Evolutionary conservation across 176 grass and related monocot genomes (phyloP).

Genomic region (Themeda triandra): DNA sequence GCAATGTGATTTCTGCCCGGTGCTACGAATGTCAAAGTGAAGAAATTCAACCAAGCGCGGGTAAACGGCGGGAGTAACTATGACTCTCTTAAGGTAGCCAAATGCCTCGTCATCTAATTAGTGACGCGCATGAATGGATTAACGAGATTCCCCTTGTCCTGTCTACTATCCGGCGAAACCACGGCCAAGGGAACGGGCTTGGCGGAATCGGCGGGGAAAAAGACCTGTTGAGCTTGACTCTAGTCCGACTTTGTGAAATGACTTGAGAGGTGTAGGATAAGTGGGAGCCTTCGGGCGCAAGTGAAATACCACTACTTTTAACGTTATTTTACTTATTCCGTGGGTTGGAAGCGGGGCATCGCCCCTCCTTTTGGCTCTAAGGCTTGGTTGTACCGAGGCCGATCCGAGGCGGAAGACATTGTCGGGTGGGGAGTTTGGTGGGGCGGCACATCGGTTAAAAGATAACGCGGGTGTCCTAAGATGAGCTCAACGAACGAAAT

Average conservation of each 20-base stretch:
- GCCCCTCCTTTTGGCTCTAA: slow-evolving; percentile 25
- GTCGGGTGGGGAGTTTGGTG: no score
- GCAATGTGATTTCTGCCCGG: slow-evolving; percentile 73
- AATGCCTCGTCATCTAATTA: slow-evolving; percentile 71
- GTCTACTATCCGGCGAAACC: no score
- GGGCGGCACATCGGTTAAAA: no score
- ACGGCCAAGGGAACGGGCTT: no score
- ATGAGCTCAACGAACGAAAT: slow-evolving; percentile 28
- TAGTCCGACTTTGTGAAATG: no score
- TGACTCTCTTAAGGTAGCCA: slow-evolving; percentile 89
- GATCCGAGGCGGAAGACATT: no score
- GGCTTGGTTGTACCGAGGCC: no score
- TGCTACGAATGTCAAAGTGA: slow-evolving; percentile 85
- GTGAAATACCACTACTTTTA: slow-evolving; percentile 84
- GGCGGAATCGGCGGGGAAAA: no score
- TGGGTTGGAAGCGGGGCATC: slow-evolving; percentile 22
- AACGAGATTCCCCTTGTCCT: slow-evolving; percentile 43
- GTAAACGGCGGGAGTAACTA: slow-evolving; percentile 85
- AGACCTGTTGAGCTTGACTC: no score
- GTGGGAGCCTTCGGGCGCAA: slow-evolving; percentile 25
- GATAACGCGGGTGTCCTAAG: no score
- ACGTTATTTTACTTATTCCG: slow-evolving; percentile 77
- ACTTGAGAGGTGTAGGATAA: no score
- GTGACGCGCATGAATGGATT: slow-evolving; percentile 74
- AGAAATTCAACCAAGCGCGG: slow-evolving; percentile 77